Percentiles rank a stretch among this genome's conserved stretches.
phyloP scores from a whole-genome alignment of 768 basidiomycete genomes.

The Macrolepiota dolichaula region DNA sequence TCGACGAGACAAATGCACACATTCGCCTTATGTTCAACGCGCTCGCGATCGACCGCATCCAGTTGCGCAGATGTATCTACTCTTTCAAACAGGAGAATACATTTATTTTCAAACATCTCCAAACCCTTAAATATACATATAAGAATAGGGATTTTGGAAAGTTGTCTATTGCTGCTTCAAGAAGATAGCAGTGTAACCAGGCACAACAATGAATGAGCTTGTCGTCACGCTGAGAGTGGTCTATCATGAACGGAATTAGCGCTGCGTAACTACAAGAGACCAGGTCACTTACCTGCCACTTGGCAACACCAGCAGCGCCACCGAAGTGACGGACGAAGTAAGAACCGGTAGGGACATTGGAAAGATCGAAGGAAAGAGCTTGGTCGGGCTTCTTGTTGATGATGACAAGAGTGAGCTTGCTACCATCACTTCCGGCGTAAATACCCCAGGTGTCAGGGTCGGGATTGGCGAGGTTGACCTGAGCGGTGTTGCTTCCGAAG shows the following conservation, averaged over 20 bases:
- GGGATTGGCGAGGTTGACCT: slow-evolving; percentile 39
- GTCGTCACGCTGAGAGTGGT: slow-evolving; percentile 25
- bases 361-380: slow-evolving; percentile 36
- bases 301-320: slow-evolving; percentile 47
- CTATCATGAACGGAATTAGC: slow-evolving; percentile 11
- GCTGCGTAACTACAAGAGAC: background rate
- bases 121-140: background rate
- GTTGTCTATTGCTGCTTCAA: slow-evolving; percentile 20
- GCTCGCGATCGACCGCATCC: too few species aligned
- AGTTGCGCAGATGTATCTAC: background rate
- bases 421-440: slow-evolving; percentile 41
- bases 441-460: slow-evolving; percentile 41
- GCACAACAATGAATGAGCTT: slow-evolving; percentile 30
- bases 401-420: slow-evolving; percentile 41
- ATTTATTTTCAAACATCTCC: background rate
- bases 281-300: slow-evolving; percentile 44
- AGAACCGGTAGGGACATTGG: slow-evolving; percentile 41
- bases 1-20: too few species aligned
- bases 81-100: background rate
- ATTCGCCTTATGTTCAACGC: too few species aligned
- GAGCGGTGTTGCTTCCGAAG: slow-evolving; percentile 42
- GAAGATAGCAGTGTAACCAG: slow-evolving; percentile 28
- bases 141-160: background rate
- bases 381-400: slow-evolving; percentile 47
- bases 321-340: slow-evolving; percentile 59